These are phyloP conservation scores for Pyronema omphalodes DNA, from an alignment of 495 filamentous ascomycete species.

Conservation along the genomic window DNA sequence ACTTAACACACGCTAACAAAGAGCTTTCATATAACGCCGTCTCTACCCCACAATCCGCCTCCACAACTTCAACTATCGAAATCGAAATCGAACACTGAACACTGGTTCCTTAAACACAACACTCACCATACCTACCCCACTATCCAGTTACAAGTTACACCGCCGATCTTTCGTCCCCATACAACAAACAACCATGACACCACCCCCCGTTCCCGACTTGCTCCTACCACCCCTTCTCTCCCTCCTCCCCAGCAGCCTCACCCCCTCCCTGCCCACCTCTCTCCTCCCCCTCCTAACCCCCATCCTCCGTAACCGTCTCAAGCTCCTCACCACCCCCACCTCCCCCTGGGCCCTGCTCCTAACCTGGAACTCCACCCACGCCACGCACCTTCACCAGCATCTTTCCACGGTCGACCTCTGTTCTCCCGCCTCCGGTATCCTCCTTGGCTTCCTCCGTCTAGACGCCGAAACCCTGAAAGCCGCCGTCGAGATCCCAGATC, in stretches of 20 bases:
- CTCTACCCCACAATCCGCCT: too few species aligned
- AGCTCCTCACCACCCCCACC: slow-evolving; percentile 43
- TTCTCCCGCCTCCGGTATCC: slow-evolving; percentile 74
- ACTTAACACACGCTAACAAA: too few species aligned
- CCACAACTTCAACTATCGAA: too few species aligned
- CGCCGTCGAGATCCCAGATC: slow-evolving; percentile 26
- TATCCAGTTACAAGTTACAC: too few species aligned
- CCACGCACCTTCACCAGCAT: slow-evolving; percentile 44
- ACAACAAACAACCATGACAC: background rate
- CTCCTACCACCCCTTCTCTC: slow-evolving; percentile 25
- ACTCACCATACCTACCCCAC: too few species aligned
- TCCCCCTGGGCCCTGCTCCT: slow-evolving; percentile 82
- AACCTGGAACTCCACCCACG: slow-evolving; percentile 58
- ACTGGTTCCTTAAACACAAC: too few species aligned
- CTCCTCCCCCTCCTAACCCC: slow-evolving; percentile 72
- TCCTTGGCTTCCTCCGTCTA: slow-evolving; percentile 47
- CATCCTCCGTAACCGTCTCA: slow-evolving; percentile 74
- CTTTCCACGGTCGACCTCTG: slow-evolving; percentile 53
- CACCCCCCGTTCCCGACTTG: slow-evolving; percentile 50
- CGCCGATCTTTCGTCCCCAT: too few species aligned
- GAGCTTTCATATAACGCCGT: too few species aligned
- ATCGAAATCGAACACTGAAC: too few species aligned
- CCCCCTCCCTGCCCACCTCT: slow-evolving; percentile 52
- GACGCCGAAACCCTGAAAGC: slow-evolving; percentile 78
- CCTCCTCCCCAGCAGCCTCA: slow-evolving; percentile 30